Evolutionary conservation across 2,329 filamentous ascomycete genomes (phyloP).

Genomic region (Hymenoscyphus salicellus): DNA sequence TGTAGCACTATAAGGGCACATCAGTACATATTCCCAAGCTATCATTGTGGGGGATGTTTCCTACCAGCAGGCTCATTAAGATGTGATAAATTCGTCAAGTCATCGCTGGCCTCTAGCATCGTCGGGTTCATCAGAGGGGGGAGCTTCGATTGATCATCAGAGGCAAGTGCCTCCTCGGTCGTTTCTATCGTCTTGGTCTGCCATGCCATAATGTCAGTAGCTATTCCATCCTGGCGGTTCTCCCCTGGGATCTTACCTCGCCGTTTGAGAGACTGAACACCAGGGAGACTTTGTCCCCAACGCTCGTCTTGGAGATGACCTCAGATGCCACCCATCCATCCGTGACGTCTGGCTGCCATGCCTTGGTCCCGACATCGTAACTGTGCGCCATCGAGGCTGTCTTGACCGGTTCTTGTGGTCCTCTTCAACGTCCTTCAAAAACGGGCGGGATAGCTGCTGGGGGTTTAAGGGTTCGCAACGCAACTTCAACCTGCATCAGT

Average conservation of each 20-base stretch:
- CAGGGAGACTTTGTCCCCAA: constrained; percentile 83
- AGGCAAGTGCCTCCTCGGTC: constrained; percentile 70
- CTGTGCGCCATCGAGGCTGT: constrained; percentile 72
- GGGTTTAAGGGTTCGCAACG: constrained; percentile 21
- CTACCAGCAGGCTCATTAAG: constrained; percentile 95
- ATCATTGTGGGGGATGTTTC: constrained; percentile 26
- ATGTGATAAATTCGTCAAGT: constrained; percentile 95
- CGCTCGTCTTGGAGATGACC: constrained; percentile 77
- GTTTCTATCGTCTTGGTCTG: constrained; percentile 80
- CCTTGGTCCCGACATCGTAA: constrained; percentile 94
- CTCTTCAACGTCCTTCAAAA: constrained; percentile 25
- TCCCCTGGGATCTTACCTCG: constrained; percentile 59
- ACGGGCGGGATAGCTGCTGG: constrained; percentile 16
- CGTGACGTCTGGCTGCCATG: constrained; percentile 94
- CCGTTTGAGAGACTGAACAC: constrained; percentile 89
- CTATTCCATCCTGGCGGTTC: constrained; percentile 14
- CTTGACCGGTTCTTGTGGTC: constrained; percentile 15
- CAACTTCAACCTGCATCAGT: constrained; percentile 30
- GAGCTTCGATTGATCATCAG: constrained; percentile 71
- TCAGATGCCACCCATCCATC: constrained; percentile 98
- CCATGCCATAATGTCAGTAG: constrained; percentile 26
- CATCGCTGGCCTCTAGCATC: constrained; percentile 97
- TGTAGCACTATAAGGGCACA: constrained; percentile 68
- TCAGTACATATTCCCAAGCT: constrained; percentile 17
- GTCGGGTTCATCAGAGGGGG: constrained; percentile 97